Evolutionary conservation across 2,329 filamentous ascomycete genomes (phyloP), one percentile per base, ranked within the genome.

Genomic region (Aspergillus sp.): DNA sequence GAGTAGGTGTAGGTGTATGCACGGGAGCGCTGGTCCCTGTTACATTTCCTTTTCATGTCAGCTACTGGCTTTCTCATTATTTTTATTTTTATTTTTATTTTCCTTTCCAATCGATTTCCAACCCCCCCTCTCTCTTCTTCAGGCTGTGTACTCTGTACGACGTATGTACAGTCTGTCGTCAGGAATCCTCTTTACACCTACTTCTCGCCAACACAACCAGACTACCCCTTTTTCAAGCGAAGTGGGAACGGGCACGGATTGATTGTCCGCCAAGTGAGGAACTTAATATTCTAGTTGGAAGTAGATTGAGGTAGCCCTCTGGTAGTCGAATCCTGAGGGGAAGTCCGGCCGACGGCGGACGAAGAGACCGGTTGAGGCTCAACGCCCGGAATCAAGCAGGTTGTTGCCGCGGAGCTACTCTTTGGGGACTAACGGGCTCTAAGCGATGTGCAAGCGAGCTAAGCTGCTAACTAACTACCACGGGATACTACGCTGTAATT

Each of bases 391-490:
- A 22, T 6, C 45, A 24, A 12, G 22, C 45, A 24, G 22, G 12
- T 11, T 47, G 11, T 47, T 47, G 18, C 18, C 45, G 45, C 45
- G 45, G 22, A 47, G 45, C 45, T 47, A 22, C 18, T 20, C 16
- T 46, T 26, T 26, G 26, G 26, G 36, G 14, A 39, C 36, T 39
- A 39, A 16, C 36, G 14, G 36, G 14, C 42, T 29, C 45, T 54
- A 58, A 31, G 49, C 39, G 36, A 60, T 47, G 45, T 60, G 55
- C 58, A 58, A 60, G 58, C 58, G 55, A 58, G 55, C 49, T 53
- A 31, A 47, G 24, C 24, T 47, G 55, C 24, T 24, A 24, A 24
- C 24, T 56, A 45, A 31, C 14, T 29, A 26, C 26, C 2, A 29
- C 26, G 26, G 26, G 26, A 29, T 29, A 29, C 26, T 29, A 29